phyloP scores from a whole-genome alignment of 768 basidiomycete species.

The Paxillus rubicundulus region DNA sequence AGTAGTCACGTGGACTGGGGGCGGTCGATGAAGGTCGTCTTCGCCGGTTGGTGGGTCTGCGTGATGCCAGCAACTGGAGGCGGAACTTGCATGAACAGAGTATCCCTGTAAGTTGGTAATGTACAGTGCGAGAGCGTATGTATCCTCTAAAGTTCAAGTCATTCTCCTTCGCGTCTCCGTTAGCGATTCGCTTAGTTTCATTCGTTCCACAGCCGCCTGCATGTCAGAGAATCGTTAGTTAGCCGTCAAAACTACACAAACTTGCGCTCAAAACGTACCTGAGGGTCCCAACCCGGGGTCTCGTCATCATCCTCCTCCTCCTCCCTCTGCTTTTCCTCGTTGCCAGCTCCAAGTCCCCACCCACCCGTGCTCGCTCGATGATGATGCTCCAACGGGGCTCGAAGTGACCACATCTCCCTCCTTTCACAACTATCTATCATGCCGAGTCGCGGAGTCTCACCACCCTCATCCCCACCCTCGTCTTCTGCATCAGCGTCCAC shows the following conservation, averaged over 20 bases:
- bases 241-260: background rate
- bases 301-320: constrained; percentile 70
- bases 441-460: constrained; percentile 53
- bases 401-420: constrained; percentile 22
- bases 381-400: constrained; percentile 44
- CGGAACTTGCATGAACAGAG: too few relatives aligned
- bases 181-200: constrained; percentile 33
- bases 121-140: background rate
- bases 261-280: constrained; percentile 38
- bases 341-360: constrained; percentile 68
- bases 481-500: constrained; percentile 32
- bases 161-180: constrained; percentile 28
- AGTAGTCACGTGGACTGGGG: constrained; percentile 4
- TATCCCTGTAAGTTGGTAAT: background rate
- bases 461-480: constrained; percentile 46
- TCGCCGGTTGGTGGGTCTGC: too few relatives aligned
- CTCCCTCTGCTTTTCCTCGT: constrained; percentile 51
- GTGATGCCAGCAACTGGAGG: too few relatives aligned
- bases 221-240: background rate
- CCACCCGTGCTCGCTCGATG: constrained; percentile 58
- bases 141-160: constrained; percentile 8
- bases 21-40: too few relatives aligned
- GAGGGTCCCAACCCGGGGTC: constrained; percentile 63
- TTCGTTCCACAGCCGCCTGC: constrained; percentile 54
- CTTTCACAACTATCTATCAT: constrained; percentile 38